A percentile compares a stretch with the other conserved stretches of the same genome.
These are phyloP conservation scores for Colletotrichum falcatum DNA, from an alignment of 2,329 filamentous ascomycete species.

Conservation along the genomic window DNA sequence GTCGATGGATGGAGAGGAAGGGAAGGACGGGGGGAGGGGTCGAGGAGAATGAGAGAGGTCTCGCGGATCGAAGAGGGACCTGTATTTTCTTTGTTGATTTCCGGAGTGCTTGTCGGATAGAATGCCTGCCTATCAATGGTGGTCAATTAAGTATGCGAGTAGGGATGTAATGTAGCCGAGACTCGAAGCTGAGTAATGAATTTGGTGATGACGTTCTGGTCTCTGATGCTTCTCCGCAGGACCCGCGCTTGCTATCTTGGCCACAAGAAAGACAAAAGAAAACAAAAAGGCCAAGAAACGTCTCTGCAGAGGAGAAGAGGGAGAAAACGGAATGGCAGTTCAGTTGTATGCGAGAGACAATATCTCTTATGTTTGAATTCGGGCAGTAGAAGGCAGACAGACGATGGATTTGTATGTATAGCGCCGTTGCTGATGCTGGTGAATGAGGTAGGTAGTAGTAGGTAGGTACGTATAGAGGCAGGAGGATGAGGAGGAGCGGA, in stretches of 20 bases:
- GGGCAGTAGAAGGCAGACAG: background rate
- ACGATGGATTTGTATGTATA: background rate
- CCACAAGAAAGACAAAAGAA: background rate
- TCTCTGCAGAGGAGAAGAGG: background rate
- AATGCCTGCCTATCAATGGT: slow-evolving; percentile 8
- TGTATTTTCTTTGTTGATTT: background rate
- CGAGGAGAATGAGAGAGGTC: background rate
- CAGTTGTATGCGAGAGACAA: background rate
- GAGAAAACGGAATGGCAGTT: background rate
- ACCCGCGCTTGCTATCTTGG: background rate
- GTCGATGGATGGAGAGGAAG: background rate
- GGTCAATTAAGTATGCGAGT: background rate
- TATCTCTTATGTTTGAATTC: background rate
- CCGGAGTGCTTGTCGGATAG: background rate
- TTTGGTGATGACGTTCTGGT: background rate
- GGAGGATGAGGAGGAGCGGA: background rate
- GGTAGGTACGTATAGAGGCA: background rate
- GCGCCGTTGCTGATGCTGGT: background rate
- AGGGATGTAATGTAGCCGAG: background rate
- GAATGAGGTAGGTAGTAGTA: background rate
- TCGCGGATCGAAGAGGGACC: background rate
- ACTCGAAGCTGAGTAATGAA: background rate
- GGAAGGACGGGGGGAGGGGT: background rate
- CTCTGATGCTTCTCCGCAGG: slow-evolving; percentile 11
- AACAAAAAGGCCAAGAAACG: too few species aligned